Conservation (phyloP, 768 basidiomycete genomes). For the Hebeloma cylindrosporum region DNA sequence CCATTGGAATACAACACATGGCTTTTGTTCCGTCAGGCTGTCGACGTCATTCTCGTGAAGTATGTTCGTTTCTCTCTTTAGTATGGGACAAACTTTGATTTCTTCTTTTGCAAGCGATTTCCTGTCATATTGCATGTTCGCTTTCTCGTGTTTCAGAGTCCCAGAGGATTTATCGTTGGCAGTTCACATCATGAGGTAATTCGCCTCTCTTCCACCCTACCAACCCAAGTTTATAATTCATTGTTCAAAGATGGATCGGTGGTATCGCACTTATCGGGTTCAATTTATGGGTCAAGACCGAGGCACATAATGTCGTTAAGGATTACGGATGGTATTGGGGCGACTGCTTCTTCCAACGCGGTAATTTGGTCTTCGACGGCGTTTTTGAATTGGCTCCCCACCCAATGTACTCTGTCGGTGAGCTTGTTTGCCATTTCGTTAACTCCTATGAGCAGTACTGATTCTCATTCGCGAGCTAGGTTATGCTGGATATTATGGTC, state of each 20-base stretch:
- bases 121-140: constrained; percentile 91
- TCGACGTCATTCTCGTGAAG: constrained; percentile 96
- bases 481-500: constrained; percentile 97
- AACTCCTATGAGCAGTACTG: constrained; percentile 1
- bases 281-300: constrained; percentile 98
- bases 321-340: constrained; percentile 99
- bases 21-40: constrained; percentile 94
- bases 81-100: neutral
- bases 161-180: constrained; percentile 71
- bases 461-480: constrained; percentile 39
- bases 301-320: constrained; percentile 96
- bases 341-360: constrained; percentile 90
- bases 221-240: constrained; percentile 4
- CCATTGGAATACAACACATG: constrained; percentile 95
- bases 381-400: constrained; percentile 94
- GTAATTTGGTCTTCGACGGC: constrained; percentile 92
- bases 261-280: constrained; percentile 86
- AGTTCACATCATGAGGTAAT: constrained; percentile 77
- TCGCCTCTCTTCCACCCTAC: constrained; percentile 2
- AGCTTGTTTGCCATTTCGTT: constrained; percentile 18
- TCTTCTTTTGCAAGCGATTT: constrained; percentile 67
- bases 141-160: constrained; percentile 88
- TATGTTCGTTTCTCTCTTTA: constrained; percentile 38
- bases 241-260: constrained; percentile 70
- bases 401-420: constrained; percentile 92